Percentiles rank a stretch among this genome's conserved stretches.
phyloP scores from a whole-genome alignment of 139 green algal genomes.

The Haematococcus sp. region DNA sequence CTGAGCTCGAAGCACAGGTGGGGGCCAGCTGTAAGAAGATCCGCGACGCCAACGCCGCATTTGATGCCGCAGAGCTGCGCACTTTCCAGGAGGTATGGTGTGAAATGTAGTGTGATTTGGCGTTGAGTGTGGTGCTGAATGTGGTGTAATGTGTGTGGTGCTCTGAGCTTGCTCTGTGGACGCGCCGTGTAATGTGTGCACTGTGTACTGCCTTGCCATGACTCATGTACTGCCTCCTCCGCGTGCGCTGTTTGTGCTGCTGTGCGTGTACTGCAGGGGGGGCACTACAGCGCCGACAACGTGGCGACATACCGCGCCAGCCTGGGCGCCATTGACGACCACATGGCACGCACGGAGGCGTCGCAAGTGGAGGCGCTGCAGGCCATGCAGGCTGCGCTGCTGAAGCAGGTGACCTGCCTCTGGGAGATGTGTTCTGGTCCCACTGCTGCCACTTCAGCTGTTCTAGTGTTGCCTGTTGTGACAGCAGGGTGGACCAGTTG shows the following conservation, averaged over 20 bases:
- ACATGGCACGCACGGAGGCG: constrained; percentile 18
- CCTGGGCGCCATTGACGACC: constrained; percentile 36
- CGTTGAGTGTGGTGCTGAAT: too few species aligned
- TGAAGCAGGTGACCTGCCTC: constrained; percentile 7
- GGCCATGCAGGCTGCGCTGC: constrained; percentile 1
- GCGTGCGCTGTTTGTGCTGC: too few species aligned
- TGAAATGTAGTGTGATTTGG: too few species aligned
- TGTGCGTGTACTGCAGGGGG: constrained; percentile 22
- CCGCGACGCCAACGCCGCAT: constrained; percentile 32
- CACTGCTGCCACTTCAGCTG: background rate
- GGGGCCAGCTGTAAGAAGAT: constrained; percentile 21
- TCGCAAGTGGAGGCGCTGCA: constrained; percentile 24
- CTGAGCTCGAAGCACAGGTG: constrained; percentile 7
- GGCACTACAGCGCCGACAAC: constrained; percentile 33
- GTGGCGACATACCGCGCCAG: constrained; percentile 30
- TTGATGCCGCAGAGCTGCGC: constrained; percentile 33
- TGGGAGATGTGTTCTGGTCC: background rate
- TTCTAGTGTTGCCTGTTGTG: background rate
- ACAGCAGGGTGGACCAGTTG: background rate
- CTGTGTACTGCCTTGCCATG: too few species aligned
- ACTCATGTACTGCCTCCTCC: too few species aligned
- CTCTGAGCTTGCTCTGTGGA: too few species aligned
- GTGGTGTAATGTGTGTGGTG: too few species aligned
- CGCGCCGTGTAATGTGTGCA: too few species aligned
- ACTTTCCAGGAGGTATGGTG: constrained; percentile 24